Evolutionary conservation across 331 rosid genomes (phyloP), one percentile per base, ranked within the genome.

Genomic region (Pyrus hybrid): DNA sequence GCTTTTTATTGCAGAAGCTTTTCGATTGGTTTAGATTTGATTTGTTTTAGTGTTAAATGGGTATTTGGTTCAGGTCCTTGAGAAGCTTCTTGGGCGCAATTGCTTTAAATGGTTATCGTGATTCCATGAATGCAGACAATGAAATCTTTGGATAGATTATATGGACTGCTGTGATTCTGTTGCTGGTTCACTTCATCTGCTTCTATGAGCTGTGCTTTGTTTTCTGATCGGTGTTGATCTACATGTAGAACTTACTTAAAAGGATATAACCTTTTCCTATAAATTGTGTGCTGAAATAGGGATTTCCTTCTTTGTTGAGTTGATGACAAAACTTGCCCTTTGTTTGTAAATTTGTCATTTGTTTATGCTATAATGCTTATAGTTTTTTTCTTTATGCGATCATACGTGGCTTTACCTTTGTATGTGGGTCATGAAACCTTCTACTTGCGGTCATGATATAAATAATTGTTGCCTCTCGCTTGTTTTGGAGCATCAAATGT

Each of bases 71-170:
- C 96, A 88, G 91, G 90, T 88, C 83, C 76, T 75, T 91, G 93
- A 85, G 88, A 91, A 81, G 96, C 93, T 91, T 85, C 91, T 88
- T 88, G 91, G 91, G 76, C 87, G 88, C 87, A 85, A 77, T 79
- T 90, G 91, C 93, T 82, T 90, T 88, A 85, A 81, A 83, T 90
- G 93, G 90, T 90, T 90, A 77, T 88, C 93, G 86, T 90, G 96
- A 82, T 90, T 88, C 79, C 91, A 84, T 88, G 86, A 88, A 81
- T 88, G 90, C 91, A 86, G 96, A 88, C 87, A 81, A 79, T 90
- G 93, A 90, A 83, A 86, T 82, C 88, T 87, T 81, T 90, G 90
- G 88, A 81, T 87, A 80, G 83, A 81, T 88, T 90, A 86, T 91
- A 82, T 90, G 96, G 91, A 80, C 90, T 88, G 82, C 87, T 88